These are phyloP conservation scores for Pezicula radicicola DNA, from an alignment of 2,329 filamentous ascomycete genomes.

Conservation along the genomic window DNA sequence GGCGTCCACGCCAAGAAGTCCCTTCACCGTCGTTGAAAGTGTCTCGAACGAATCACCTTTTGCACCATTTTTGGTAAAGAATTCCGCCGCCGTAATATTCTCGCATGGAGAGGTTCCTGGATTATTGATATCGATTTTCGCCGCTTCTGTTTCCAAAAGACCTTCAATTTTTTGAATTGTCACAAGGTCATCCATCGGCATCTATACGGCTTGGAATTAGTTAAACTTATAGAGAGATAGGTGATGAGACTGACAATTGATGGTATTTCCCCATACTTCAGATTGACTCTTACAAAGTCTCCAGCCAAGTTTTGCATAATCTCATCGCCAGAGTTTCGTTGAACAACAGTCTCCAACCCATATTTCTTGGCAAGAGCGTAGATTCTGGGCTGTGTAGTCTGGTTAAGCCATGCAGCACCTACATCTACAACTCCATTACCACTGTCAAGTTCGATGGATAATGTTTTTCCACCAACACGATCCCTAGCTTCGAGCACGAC, in stretches of 20 bases:
- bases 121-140: too few relatives aligned
- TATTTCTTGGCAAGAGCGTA: constrained; percentile 37
- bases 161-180: too few relatives aligned
- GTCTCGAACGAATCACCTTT: constrained; percentile 30
- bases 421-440: constrained; percentile 41
- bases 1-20: constrained; percentile 48
- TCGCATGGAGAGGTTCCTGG: too few relatives aligned
- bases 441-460: constrained; percentile 7
- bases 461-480: constrained; percentile 39
- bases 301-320: constrained; percentile 39
- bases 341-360: constrained; percentile 41
- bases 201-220: neutral
- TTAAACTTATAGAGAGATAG: neutral
- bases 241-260: neutral
- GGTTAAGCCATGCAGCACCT: constrained; percentile 58
- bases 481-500: constrained; percentile 38
- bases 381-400: constrained; percentile 28
- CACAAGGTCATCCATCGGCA: too few relatives aligned
- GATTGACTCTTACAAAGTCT: constrained; percentile 30
- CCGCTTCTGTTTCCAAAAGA: too few relatives aligned
- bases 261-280: constrained; percentile 14
- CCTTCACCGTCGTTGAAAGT: constrained; percentile 37
- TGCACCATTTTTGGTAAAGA: constrained; percentile 29
- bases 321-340: constrained; percentile 42
- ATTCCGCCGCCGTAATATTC: constrained; percentile 29